Conservation (phyloP, 2,329 filamentous ascomycete genomes). For the Microcyclosporella mali region DNA sequence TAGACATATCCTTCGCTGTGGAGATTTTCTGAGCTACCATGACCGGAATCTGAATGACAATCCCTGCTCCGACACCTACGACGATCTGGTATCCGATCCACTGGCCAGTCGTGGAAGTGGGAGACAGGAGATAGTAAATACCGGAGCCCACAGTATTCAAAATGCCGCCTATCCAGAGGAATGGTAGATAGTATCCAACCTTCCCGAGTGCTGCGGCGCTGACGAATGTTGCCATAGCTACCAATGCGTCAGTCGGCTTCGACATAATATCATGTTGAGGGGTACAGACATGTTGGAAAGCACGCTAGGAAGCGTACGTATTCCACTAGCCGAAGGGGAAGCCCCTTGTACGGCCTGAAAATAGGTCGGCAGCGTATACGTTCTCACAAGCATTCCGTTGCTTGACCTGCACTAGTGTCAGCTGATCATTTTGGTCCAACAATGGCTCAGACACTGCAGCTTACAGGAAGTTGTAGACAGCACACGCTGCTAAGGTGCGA, state of each 20-base stretch:
- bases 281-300: not conserved
- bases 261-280: not conserved
- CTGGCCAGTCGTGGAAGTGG: conserved; percentile 30
- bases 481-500: conserved; percentile 29
- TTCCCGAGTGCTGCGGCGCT: too few species aligned
- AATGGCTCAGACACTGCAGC: not conserved
- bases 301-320: conserved; percentile 37
- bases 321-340: conserved; percentile 39
- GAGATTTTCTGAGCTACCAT: conserved; percentile 30
- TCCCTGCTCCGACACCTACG: conserved; percentile 38
- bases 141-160: conserved; percentile 24
- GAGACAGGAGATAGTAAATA: conserved; percentile 38
- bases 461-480: not conserved
- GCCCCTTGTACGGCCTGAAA: conserved; percentile 38
- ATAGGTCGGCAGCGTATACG: conserved; percentile 36
- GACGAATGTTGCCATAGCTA: not conserved
- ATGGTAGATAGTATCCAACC: not conserved
- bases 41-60: conserved; percentile 36
- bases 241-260: not conserved
- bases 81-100: conserved; percentile 47
- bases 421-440: not conserved
- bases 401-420: conserved; percentile 2
- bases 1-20: too few species aligned
- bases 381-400: too few species aligned
- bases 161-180: not conserved